Evolutionary conservation across 495 filamentous ascomycete species (phyloP), one percentile per base, ranked within the genome.

Genomic region (Chaetomium tenue): DNA sequence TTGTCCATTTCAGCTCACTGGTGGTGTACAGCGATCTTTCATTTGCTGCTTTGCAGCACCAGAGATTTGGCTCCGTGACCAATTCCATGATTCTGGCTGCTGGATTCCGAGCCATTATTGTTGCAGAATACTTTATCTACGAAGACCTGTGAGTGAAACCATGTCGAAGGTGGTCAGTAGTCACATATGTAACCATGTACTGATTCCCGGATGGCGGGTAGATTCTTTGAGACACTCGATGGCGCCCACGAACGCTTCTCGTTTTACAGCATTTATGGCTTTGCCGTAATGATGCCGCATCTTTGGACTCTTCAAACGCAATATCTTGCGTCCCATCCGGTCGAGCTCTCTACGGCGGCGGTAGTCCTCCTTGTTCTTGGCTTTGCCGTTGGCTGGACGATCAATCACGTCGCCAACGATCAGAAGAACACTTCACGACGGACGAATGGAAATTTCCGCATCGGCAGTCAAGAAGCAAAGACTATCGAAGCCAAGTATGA

Each of bases 251-350:
- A 50, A 23, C 16, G 46, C n/a, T 50, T 50, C 20, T 50, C 46
- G 4, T 50, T 50, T n/a, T 50, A 50, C 46, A 50, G n/a, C 20
- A 20, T 50, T 20, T 50, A 23, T 20, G 46, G 46, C 9, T 50
- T 50, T 20, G 46, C 46, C 46, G 46, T 50, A 3, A 50, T 50
- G 46, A 50, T 50, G 46, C 46, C 46, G 46, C 46, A 52, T 26
- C 48, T 52, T 2, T 52, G 48, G 48, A 52, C 48, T 52, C 22
- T 52, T 22, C 48, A 52, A 26, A 52, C 48, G 48, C 48, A 52
- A 23, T 52, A 52, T 26, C 23, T 52, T 52, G 48, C 48, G 5
- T 13, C 48, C 3, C 48, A 52, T n/a, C 48, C 48, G 2, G 48
- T 52, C 23, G 3, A 13, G 23, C 22, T 52, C 26, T 52, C 48